phyloP scores from a whole-genome alignment of 805 yeast species.

The Candida boleticola region DNA sequence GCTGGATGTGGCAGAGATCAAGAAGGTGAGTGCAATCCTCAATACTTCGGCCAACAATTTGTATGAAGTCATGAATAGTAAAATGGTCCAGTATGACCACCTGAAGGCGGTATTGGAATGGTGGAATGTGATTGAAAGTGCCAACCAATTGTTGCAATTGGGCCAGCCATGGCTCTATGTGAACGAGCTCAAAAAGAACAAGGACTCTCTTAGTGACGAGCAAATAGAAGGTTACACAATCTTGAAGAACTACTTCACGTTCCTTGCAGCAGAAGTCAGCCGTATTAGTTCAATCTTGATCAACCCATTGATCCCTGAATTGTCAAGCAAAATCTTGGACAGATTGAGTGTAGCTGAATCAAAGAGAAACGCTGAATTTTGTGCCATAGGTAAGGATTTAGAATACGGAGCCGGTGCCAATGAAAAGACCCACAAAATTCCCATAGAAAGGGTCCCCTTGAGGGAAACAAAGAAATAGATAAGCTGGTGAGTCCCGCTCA shows the following conservation, averaged over 20 bases:
- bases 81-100: slow-evolving; percentile 48
- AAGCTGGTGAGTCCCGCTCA: no score
- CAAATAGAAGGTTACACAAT: slow-evolving; percentile 7
- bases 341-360: slow-evolving; percentile 52
- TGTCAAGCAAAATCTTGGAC: slow-evolving; percentile 57
- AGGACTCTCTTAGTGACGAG: slow-evolving; percentile 1
- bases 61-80: slow-evolving; percentile 36
- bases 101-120: slow-evolving; percentile 55
- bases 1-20: slow-evolving; percentile 12
- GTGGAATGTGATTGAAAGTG: slow-evolving; percentile 57
- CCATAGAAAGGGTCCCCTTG: slow-evolving; percentile 35
- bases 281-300: slow-evolving; percentile 66
- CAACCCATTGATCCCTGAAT: slow-evolving; percentile 70
- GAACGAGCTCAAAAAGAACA: slow-evolving; percentile 17
- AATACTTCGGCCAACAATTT: slow-evolving; percentile 32
- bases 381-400: slow-evolving; percentile 56
- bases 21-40: slow-evolving; percentile 21
- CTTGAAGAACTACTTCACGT: slow-evolving; percentile 51
- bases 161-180: slow-evolving; percentile 73
- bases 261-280: slow-evolving; percentile 65
- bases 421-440: slow-evolving; percentile 45
- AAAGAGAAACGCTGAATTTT: slow-evolving; percentile 42
- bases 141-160: slow-evolving; percentile 66
- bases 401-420: slow-evolving; percentile 61
- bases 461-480: no score